Percentiles rank a stretch among this genome's conserved stretches.
phyloP scores from a whole-genome alignment of 2,329 filamentous ascomycete species.

The Calonectria crousiana region DNA sequence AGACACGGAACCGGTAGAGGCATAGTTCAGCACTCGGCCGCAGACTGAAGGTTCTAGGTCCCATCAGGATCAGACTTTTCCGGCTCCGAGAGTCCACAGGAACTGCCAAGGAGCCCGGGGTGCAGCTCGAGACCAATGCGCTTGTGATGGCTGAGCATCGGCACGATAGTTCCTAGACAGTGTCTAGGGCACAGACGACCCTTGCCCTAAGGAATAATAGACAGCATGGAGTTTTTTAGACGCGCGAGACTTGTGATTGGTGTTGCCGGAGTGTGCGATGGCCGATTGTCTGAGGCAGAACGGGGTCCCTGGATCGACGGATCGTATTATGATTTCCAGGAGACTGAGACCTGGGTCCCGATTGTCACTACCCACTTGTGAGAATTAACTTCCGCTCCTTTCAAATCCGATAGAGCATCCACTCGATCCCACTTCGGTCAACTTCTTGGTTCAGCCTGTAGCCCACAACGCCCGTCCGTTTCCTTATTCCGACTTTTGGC shows the following conservation, averaged over 20 bases:
- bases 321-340: background rate
- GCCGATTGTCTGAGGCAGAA: background rate
- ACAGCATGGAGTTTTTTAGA: background rate
- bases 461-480: background rate
- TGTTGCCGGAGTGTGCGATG: background rate
- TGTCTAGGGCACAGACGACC: slow-evolving; percentile 30
- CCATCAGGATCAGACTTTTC: background rate
- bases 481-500: background rate
- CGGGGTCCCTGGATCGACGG: background rate
- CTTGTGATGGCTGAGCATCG: slow-evolving; percentile 23
- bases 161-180: slow-evolving; percentile 27
- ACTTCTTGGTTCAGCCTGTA: background rate
- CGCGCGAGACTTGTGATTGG: background rate
- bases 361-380: background rate
- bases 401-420: background rate
- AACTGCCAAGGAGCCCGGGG: background rate
- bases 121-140: background rate
- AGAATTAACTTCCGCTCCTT: background rate
- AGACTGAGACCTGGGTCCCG: background rate
- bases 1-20: slow-evolving; percentile 14
- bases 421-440: background rate
- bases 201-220: slow-evolving; percentile 7
- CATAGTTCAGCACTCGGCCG: background rate
- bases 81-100: background rate
- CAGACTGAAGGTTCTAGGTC: slow-evolving; percentile 12